Conservation (phyloP, 257 asterid genomes). For the Nicotiana paniculata region DNA sequence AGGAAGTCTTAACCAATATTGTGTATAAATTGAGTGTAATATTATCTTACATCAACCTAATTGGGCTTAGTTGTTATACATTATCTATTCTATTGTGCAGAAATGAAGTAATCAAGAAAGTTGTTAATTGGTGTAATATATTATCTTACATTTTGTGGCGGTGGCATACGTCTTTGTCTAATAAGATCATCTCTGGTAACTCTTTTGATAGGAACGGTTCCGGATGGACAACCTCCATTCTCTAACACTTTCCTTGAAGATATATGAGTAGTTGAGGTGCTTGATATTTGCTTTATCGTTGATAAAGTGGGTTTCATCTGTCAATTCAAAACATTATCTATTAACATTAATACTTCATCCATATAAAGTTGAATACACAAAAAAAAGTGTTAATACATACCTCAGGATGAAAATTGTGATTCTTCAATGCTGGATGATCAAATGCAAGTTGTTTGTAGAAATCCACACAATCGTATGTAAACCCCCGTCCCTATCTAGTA, state of each 20-base stretch:
- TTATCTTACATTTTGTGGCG: not conserved
- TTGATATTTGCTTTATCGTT: not conserved
- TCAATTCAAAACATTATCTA: not conserved
- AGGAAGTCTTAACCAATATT: too few relatives aligned
- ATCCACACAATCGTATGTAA: not conserved
- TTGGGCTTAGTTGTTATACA: not conserved
- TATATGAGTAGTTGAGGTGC: not conserved
- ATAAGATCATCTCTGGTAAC: not conserved
- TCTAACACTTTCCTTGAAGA: not conserved
- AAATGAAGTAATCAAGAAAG: too few relatives aligned
- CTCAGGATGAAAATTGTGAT: not conserved
- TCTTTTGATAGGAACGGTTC: not conserved
- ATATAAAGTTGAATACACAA: not conserved
- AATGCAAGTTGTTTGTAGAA: not conserved
- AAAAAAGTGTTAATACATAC: not conserved
- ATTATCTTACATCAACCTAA: too few relatives aligned
- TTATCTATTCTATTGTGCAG: too few relatives aligned
- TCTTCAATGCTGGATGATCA: not conserved
- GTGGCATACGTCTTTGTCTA: not conserved
- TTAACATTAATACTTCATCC: not conserved
- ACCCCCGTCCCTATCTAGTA: not conserved
- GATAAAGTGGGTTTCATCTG: not conserved
- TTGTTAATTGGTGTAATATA: not conserved
- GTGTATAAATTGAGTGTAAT: not conserved
- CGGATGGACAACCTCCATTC: not conserved